Evolutionary conservation across 345 rosid genomes (phyloP), one percentile per base, ranked within the genome.

Genomic region (Gynandropsis gynandra): DNA sequence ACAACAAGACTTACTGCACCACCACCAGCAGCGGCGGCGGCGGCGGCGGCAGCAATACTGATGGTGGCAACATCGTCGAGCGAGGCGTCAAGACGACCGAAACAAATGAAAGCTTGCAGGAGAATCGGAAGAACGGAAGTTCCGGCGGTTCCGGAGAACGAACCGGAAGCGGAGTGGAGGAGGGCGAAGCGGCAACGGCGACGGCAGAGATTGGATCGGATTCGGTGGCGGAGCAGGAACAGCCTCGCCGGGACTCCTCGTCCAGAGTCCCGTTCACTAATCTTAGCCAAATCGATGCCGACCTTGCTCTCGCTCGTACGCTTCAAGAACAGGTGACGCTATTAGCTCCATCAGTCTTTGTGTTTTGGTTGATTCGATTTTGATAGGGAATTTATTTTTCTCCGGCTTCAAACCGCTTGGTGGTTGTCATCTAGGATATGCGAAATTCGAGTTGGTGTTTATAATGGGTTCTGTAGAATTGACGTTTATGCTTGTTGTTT

Each of bases 261-360:
- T 16, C 62, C 45, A 73, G 95, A 64, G 85, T 87, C 71, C 90
- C 95, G 24, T 92, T 92, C 61, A 71, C 85, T 64, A 63, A 75
- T 65, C 80, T 87, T 13, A 79, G 80, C 55, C 97, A 85, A 74
- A 79, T 81, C 41, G 97, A 92, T 58, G 90, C 99, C 33, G 95
- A 88, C 78, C 89, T 79, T 20, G 94, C 87, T 57, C 99, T 88
- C 40, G 95, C 97, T 17, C 85, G 94, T 13, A 74, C 85, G 52
- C 90, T 85, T 9, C 97, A 87, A 68, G 98, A 88, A 43, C 97
- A 88, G 88, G 97, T 90, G 10, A 5, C 39, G 27, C 31, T 24
- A 21, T 36, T 27, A n/a, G 40, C 7, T 18, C 5, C 17, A 24
- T 42, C 9, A 58, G 17, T n/a, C n/a, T n/a, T n/a, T 47, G n/a